Evolutionary conservation across 2,329 filamentous ascomycete species (phyloP), one percentile per base, ranked within the genome.

Genomic region (Raffaelea arxii): DNA sequence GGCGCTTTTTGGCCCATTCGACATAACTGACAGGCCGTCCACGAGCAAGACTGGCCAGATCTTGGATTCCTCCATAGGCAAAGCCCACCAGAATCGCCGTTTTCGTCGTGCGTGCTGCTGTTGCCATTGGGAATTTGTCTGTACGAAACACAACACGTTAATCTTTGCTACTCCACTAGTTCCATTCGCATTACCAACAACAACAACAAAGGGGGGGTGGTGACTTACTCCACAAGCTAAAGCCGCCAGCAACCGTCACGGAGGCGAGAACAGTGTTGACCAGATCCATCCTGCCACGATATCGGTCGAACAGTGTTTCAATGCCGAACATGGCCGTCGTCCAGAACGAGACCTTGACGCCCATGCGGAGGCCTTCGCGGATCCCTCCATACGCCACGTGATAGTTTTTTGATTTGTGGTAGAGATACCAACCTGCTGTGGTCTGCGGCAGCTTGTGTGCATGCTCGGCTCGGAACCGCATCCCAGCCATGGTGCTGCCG

Each of bases 341-440:
- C 77, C 90, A 90, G 40, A 84, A 68, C 4, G 78, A 78, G 6
- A 94, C 72, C 54, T 77, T 80, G 25, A 68, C 61, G 2, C 84
- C 89, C 74, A 92, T 86, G 54, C 76, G 80, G 43, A 87, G 56
- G 0, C 88, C 92, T 58, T 94, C 88, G 44, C 78, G 78, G 18
- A 94, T 69, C 1, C 85, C 91, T 6, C 84, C 86, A 21, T 84
- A 75, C 57, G 86, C 82, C 44, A 84, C 77, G 57, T 88, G 80
- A 68, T 98, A 97, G 65, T 95, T 97, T 66, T 97, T 97, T 61
- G 81, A 87, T 67, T 96, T 96, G 71, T 97, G 91, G 65, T 98
- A 98, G n/a, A 97, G 77, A 62, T 91, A 98, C 92, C 92, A 98
- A 18, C 89, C 91, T 2, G 82, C 79, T 23, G 86, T 82, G 1